Evolutionary conservation across 768 basidiomycete genomes (phyloP), one percentile per base, ranked within the genome.

Genomic region (Coprinopsis sp.): DNA sequence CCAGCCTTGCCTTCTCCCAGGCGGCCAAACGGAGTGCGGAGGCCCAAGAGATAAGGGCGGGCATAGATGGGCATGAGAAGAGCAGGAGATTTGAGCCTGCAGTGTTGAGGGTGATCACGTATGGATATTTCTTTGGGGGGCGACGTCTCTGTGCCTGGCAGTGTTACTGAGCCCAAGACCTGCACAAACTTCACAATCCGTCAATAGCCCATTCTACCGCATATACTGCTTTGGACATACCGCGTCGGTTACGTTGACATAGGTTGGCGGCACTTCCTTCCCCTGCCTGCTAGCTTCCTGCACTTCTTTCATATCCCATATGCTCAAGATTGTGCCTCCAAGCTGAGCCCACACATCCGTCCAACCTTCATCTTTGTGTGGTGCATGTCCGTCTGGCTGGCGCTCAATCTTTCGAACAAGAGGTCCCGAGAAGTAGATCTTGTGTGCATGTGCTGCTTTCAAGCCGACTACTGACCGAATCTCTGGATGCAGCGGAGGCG

Each of bases 1-100:
- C 91, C 13, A 97, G 74, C 33, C 92, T 82, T 1, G 90, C 85
- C 59, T 94, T 92, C 67, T 99, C 96, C 92, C 93, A 99, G 42
- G 87, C 78, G 8, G 87, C 82, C 4, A 99, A 75, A 14, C 96
- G 84, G 29, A 98, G 73, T 4, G 92, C 91, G 19, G 91, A 84
- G 6, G 90, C 83, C 95, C 95, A 98, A n/a, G 85, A 81, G 25
- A 87, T 73, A 44, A 94, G 73, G 13, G 82, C 77, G 34, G 71
- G 62, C 23, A 82, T 78, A 18, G 75, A 76, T 14, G 86, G 85
- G 60, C 91, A 94, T 7, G 91, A 87, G 68, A 97, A 95, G 3
- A 95, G 66, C 25, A 93, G 69, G 36, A 93, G 73, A 62, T 98
- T 97, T 24, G 84, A 84, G 18, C 95, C 95, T 1, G 94, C 95